phyloP scores from a whole-genome alignment of 148 eudicot species.

The Silene conica region DNA sequence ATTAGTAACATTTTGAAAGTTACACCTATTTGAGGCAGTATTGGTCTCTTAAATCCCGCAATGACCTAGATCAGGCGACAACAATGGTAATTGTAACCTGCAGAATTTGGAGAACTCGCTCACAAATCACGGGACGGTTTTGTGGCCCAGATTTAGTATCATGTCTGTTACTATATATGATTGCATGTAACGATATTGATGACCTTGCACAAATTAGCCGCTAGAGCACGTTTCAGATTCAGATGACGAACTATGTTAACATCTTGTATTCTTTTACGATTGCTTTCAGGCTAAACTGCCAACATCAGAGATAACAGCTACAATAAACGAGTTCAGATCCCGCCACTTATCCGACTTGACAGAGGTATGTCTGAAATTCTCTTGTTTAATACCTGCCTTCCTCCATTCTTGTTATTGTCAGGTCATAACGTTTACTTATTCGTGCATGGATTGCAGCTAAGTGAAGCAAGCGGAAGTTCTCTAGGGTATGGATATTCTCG shows the following conservation, averaged over 20 bases:
- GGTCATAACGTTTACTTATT: background rate
- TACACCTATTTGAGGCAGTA: too few species aligned
- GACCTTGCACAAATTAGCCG: too few species aligned
- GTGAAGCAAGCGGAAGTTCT: slow-evolving; percentile 89
- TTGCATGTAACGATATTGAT: too few species aligned
- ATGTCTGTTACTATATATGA: too few species aligned
- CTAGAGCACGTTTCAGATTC: background rate
- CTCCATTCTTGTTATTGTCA: background rate
- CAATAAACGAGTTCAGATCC: slow-evolving; percentile 92
- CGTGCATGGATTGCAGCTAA: slow-evolving; percentile 50
- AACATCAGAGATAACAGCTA: slow-evolving; percentile 80
- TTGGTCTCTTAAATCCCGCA: too few species aligned
- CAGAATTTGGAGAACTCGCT: too few species aligned
- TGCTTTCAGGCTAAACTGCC: slow-evolving; percentile 76
- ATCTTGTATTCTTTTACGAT: slow-evolving; percentile 18
- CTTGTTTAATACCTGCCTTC: background rate
- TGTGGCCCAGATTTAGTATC: too few species aligned
- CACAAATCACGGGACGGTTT: too few species aligned
- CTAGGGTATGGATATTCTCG: slow-evolving; percentile 87
- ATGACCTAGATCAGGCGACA: too few species aligned
- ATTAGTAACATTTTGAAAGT: background rate
- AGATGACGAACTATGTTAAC: background rate
- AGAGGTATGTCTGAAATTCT: slow-evolving; percentile 46
- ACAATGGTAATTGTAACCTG: too few species aligned
- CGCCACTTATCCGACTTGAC: slow-evolving; percentile 92